Evolutionary conservation across 2,329 filamentous ascomycete species (phyloP).

Genomic region (Aquanectria penicillioides): DNA sequence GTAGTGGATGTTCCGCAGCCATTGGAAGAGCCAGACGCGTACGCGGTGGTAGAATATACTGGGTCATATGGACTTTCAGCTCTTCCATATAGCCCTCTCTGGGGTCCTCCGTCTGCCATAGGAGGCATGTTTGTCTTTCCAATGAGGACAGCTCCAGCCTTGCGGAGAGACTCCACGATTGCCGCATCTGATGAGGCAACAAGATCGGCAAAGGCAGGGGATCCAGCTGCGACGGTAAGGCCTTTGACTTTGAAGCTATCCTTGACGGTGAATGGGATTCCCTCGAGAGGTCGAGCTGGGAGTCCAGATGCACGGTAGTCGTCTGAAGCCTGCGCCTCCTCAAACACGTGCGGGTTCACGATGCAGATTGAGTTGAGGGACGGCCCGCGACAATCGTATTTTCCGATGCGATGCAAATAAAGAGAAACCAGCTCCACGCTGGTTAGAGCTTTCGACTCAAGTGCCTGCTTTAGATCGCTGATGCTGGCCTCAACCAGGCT

Average conservation of each 20-base stretch:
- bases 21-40: slow-evolving; percentile 67
- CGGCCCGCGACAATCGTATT: slow-evolving; percentile 37
- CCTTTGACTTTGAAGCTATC: slow-evolving; percentile 65
- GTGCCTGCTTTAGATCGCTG: slow-evolving; percentile 34
- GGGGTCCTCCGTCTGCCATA: slow-evolving; percentile 68
- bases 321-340: slow-evolving; percentile 43
- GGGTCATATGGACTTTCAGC: slow-evolving; percentile 66
- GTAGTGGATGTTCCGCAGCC: slow-evolving; percentile 62
- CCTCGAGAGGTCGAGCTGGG: slow-evolving; percentile 52
- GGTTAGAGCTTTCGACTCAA: slow-evolving; percentile 28
- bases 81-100: slow-evolving; percentile 64
- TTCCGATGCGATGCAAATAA: slow-evolving; percentile 40
- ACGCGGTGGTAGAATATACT: slow-evolving; percentile 63
- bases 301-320: slow-evolving; percentile 32
- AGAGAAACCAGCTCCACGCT: slow-evolving; percentile 41
- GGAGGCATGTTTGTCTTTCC: slow-evolving; percentile 68
- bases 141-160: slow-evolving; percentile 44
- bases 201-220: slow-evolving; percentile 62
- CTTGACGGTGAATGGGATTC: slow-evolving; percentile 67
- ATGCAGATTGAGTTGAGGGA: slow-evolving; percentile 41
- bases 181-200: slow-evolving; percentile 63
- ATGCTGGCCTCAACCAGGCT: slow-evolving; percentile 43
- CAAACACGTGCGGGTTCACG: slow-evolving; percentile 38
- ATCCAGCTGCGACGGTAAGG: slow-evolving; percentile 63
- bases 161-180: slow-evolving; percentile 56